Percentiles rank a stretch among this genome's conserved stretches.
Evolutionary conservation across 2,329 filamentous ascomycete genomes (phyloP).

Genomic region (Paracoccidioides brasiliensis): DNA sequence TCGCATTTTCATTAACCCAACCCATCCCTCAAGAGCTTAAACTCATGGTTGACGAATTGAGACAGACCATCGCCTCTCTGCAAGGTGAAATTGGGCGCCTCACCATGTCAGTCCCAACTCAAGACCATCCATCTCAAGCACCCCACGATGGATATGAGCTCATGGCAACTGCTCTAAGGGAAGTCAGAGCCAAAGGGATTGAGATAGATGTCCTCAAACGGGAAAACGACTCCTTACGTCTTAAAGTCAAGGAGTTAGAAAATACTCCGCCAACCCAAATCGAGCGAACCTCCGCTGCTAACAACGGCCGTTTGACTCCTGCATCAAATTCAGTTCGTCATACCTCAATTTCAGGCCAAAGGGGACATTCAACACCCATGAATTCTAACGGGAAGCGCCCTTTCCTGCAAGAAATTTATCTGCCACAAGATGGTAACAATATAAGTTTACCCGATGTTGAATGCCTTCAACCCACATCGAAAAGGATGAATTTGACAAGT

Average conservation of each 20-base stretch:
- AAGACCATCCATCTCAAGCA: not conserved
- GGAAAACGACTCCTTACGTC: not conserved
- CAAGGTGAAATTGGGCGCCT: not conserved
- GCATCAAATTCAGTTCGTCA: not conserved
- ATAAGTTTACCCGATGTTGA: too few relatives aligned
- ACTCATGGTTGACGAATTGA: not conserved
- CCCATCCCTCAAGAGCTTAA: not conserved
- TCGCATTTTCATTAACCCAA: not conserved
- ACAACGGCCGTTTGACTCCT: too few relatives aligned
- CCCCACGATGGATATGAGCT: not conserved
- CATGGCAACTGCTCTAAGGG: not conserved
- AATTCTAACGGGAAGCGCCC: not conserved
- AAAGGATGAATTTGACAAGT: not conserved
- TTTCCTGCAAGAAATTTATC: not conserved
- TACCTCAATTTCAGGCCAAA: not conserved
- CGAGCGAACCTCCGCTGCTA: not conserved
- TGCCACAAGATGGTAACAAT: not conserved
- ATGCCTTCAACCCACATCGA: not conserved
- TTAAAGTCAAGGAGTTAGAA: not conserved
- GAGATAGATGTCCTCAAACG: not conserved
- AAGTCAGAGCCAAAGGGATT: conserved; percentile 1
- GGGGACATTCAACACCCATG: not conserved
- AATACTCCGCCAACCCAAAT: not conserved
- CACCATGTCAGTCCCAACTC: not conserved
- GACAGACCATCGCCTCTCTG: not conserved